Base-by-base conservation (phyloP, 2,329 filamentous ascomycete species). In the Aphanoascus verrucosus region DNA sequence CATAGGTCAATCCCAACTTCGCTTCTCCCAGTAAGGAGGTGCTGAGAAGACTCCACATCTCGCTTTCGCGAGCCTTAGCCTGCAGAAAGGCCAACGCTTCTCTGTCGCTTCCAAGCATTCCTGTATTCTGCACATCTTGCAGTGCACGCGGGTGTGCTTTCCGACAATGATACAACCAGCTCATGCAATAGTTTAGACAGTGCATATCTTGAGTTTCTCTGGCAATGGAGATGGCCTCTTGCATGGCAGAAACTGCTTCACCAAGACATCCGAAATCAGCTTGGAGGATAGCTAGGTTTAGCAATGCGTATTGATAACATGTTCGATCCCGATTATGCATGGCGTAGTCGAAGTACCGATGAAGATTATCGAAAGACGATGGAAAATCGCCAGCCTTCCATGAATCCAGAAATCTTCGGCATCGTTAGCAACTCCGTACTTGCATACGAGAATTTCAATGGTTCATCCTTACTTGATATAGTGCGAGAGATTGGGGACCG, bases 261-360 rank as follows among this genome's bases (percentile, higher is more conserved):
- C 82, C 80, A 66, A 89, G 84, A 65, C 88, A 95, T 45, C 90
- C 90, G 72, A 97, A 97, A 67, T 97, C 93, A 14, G 90, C 88
- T 64, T 98, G 91, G 3, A 97, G 78, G 34, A 96, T 88, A 2
- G 90, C 91, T 55, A 96, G 79, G 64, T 96, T 96, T 64, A 98
- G 83, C 12, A 97, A 73, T 0, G 93, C 93, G 65, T 96, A 95
- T 65, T 97, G 93, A 64, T 98, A 97, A 62, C 90, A 90, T 4
- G 86, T 80, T 20, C 86, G 83, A 62, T 94, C 86, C 56, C 83
- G 76, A 60, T 83, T 86, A 62, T 93, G 86, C 81, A 94, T 89
- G 1, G 90, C 93, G 68, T 95, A 96, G 67, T 98, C 93, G 63
- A 96, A 98, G 68, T 96, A 98, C 49, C 88, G 84, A 67, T 97